phyloP scores from a whole-genome alignment of 2,329 filamentous ascomycete species.

The Sarocladium kiliense region DNA sequence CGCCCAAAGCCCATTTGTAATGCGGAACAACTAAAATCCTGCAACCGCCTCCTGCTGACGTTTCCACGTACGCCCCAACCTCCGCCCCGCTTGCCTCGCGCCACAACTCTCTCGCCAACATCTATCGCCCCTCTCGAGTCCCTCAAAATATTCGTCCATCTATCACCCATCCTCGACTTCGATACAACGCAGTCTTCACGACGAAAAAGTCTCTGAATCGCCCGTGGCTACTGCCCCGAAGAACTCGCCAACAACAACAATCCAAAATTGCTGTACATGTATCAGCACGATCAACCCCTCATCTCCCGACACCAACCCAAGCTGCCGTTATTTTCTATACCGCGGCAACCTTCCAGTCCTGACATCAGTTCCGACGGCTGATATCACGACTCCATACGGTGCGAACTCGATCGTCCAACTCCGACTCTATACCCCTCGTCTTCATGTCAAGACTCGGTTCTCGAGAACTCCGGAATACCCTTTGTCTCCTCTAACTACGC shows the following conservation, averaged over 20 bases:
- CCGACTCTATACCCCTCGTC: conserved; percentile 43
- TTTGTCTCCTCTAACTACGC: conserved; percentile 33
- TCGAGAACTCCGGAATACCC: conserved; percentile 48
- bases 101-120: background rate
- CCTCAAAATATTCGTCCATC: background rate
- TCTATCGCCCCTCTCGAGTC: background rate
- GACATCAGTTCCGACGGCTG: conserved; percentile 92
- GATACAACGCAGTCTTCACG: background rate
- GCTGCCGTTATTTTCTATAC: conserved; percentile 96
- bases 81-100: background rate
- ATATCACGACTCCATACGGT: conserved; percentile 43
- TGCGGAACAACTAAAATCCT: background rate
- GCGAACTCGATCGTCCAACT: conserved; percentile 48
- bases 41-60: background rate
- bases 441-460: conserved; percentile 47
- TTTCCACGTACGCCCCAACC: background rate
- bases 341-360: conserved; percentile 87
- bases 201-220: background rate
- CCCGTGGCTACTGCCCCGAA: conserved; percentile 4
- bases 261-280: conserved; percentile 75
- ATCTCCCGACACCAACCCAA: conserved; percentile 93
- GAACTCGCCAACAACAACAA: conserved; percentile 25
- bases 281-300: conserved; percentile 89
- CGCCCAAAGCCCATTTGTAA: background rate
- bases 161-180: background rate